Percentiles rank a stretch among this genome's conserved stretches.
Conservation (phyloP, 78 protist species). For the Goniomonas avonlea region DNA sequence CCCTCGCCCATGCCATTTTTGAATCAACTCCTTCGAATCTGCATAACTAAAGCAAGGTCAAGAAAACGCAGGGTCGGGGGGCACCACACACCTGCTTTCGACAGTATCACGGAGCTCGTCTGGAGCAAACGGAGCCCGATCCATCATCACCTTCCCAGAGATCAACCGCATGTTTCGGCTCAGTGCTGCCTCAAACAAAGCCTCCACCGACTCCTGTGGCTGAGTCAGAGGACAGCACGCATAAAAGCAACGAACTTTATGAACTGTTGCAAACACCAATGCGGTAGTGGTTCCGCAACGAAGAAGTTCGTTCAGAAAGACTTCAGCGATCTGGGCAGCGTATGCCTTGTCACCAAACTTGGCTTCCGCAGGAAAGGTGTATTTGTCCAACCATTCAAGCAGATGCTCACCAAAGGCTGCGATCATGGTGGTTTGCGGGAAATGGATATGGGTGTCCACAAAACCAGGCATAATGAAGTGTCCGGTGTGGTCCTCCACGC, state of each 20-base stretch:
- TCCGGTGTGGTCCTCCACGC: not conserved
- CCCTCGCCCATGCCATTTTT: not conserved
- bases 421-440: slow-evolving; percentile 5
- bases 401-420: slow-evolving; percentile 1
- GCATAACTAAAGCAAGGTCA: not conserved
- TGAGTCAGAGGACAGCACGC: too few species aligned
- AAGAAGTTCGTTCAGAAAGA: not conserved
- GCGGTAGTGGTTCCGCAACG: slow-evolving; percentile 8
- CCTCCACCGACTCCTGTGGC: slow-evolving; percentile 11
- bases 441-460: slow-evolving; percentile 8
- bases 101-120: not conserved
- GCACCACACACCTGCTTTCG: not conserved
- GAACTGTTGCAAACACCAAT: not conserved
- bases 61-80: not conserved
- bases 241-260: too few species aligned
- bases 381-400: slow-evolving; percentile 3
- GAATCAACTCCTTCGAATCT: not conserved
- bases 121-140: not conserved
- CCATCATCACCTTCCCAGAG: slow-evolving; percentile 11
- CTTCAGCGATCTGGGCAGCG: not conserved
- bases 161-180: slow-evolving; percentile 14
- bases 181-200: not conserved
- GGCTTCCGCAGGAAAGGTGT: slow-evolving; percentile 1
- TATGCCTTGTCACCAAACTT: not conserved
- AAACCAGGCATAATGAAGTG: not conserved